These are phyloP conservation scores for Handroanthus guayacan DNA, from an alignment of 257 asterid species.

Conservation along the genomic window DNA sequence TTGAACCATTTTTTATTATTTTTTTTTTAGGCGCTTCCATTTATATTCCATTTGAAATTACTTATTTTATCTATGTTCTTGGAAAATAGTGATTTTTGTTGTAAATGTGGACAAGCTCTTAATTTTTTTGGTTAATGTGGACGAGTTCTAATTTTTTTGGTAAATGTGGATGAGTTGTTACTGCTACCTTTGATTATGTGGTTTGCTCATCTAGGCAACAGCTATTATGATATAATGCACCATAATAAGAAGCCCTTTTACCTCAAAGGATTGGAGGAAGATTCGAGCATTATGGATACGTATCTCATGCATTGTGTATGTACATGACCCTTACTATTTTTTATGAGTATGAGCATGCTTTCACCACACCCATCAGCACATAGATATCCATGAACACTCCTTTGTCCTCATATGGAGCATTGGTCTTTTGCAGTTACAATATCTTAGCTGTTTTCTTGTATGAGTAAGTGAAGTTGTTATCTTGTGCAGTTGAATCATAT, in stretches of 20 bases:
- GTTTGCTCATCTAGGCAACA: constrained; percentile 67
- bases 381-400: background rate
- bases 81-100: constrained; percentile 23
- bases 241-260: constrained; percentile 92
- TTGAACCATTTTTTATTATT: constrained; percentile 28
- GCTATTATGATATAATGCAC: constrained; percentile 90
- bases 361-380: no score
- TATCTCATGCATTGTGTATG: constrained; percentile 90
- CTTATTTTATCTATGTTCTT: constrained; percentile 19
- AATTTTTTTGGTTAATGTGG: background rate
- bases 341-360: constrained; percentile 20
- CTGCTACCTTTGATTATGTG: constrained; percentile 24
- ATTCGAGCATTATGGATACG: constrained; percentile 83
- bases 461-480: constrained; percentile 34
- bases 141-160: no score
- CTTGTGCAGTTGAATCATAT: constrained; percentile 90
- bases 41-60: constrained; percentile 14
- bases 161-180: no score
- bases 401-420: background rate
- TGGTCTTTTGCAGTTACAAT: constrained; percentile 1
- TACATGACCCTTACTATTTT: constrained; percentile 21
- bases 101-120: constrained; percentile 27
- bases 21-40: background rate
- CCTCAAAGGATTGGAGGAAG: constrained; percentile 85
- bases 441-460: constrained; percentile 32